Evolutionary conservation across 2,329 filamentous ascomycete genomes (phyloP).

Genomic region (Volutella citrinella): DNA sequence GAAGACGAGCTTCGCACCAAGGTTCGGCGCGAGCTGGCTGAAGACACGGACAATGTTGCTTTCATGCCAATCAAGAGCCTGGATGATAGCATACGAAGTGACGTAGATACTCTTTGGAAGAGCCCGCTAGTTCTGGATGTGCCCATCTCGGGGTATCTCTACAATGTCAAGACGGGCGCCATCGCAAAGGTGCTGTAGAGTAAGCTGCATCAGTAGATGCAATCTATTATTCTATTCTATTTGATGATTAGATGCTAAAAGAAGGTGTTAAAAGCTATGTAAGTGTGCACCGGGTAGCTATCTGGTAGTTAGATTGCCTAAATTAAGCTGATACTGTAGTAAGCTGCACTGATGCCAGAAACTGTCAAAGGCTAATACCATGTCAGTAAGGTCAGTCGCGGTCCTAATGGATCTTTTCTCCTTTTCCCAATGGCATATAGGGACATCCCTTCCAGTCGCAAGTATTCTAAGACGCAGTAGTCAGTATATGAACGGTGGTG

Average conservation of each 20-base stretch:
- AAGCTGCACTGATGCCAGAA: no score
- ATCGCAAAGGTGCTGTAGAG: slow-evolving; percentile 26
- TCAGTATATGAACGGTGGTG: no score
- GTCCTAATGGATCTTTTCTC: no score
- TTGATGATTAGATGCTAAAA: no score
- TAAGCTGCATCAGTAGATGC: no score
- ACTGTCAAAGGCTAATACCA: no score
- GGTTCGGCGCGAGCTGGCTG: slow-evolving; percentile 57
- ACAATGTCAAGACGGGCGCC: slow-evolving; percentile 70
- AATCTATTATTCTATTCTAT: no score
- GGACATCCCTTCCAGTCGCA: slow-evolving; percentile 23
- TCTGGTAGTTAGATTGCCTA: no score
- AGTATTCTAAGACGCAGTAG: slow-evolving; percentile 19
- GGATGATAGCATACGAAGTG: slow-evolving; percentile 59
- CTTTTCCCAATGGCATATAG: slow-evolving; percentile 7
- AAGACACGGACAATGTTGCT: slow-evolving; percentile 46
- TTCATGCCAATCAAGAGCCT: slow-evolving; percentile 64
- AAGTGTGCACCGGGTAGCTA: no score
- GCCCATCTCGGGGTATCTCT: slow-evolving; percentile 69
- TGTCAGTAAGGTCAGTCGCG: no score
- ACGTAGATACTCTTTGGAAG: slow-evolving; percentile 59
- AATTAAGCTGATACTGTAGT: no score
- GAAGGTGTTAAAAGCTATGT: no score
- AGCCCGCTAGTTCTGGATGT: slow-evolving; percentile 59
- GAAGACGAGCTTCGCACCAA: slow-evolving; percentile 51